Conservation (phyloP, 1,139 yeast species). For the Pneumocystis wakefieldiae region DNA sequence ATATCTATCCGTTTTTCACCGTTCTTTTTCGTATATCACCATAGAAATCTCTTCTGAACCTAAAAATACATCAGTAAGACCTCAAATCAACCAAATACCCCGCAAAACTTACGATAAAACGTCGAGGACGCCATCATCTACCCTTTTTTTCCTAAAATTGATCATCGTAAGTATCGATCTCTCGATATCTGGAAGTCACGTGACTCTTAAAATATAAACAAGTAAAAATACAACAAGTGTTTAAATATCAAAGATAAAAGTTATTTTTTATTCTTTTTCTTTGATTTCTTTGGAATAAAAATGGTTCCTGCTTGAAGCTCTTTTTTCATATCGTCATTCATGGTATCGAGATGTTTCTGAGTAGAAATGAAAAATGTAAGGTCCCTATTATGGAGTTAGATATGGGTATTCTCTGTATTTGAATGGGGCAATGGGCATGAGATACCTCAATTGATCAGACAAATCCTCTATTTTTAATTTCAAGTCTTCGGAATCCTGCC, state of each 20-base stretch:
- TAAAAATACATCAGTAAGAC: slow-evolving; percentile 10
- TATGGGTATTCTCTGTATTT: neutral
- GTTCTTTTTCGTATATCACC: neutral
- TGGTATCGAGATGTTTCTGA: neutral
- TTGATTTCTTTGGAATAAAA: neutral
- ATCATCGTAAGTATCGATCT: too few species aligned
- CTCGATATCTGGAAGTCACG: neutral
- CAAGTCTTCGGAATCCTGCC: neutral
- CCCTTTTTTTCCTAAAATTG: too few species aligned
- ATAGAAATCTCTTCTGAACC: slow-evolving; percentile 91
- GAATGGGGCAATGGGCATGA: neutral
- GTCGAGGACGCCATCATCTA: neutral
- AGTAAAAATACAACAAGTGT: neutral
- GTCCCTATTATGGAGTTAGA: neutral
- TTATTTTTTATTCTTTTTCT: neutral
- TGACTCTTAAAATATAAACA: neutral
- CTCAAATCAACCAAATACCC: neutral
- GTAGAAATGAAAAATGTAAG: neutral
- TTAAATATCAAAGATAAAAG: neutral
- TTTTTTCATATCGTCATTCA: neutral
- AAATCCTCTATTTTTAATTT: neutral
- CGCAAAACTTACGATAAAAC: neutral
- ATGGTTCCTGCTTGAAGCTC: neutral
- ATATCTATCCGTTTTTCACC: neutral
- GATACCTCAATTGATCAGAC: neutral